phyloP scores from a whole-genome alignment of 177 flowering plant genomes.

The Vitis hybrid region DNA sequence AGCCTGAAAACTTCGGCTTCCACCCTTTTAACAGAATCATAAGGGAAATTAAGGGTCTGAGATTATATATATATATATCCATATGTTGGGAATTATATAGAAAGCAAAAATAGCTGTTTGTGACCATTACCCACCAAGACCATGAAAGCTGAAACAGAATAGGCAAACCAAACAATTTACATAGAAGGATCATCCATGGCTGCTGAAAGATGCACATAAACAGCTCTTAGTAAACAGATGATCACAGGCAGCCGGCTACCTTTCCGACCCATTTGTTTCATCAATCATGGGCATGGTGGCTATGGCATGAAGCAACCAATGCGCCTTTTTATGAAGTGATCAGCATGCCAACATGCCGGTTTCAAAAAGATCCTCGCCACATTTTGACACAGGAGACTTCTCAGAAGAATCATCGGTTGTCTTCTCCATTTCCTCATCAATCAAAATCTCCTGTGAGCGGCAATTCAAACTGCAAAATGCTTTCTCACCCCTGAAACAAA shows the following conservation, averaged over 20 bases:
- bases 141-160: conserved; percentile 27
- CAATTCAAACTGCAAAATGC: conserved; percentile 43
- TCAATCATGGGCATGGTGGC: conserved; percentile 25
- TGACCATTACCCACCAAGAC: conserved; percentile 25
- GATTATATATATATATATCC: background rate
- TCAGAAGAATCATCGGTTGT: conserved; percentile 1
- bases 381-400: conserved; percentile 13
- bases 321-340: conserved; percentile 10
- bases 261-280: conserved; percentile 16
- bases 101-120: conserved; percentile 15
- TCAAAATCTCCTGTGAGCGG: conserved; percentile 34
- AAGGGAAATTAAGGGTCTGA: conserved; percentile 13
- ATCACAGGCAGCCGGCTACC: conserved; percentile 32
- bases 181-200: conserved; percentile 59
- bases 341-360: conserved; percentile 18
- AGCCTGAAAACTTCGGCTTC: conserved; percentile 33
- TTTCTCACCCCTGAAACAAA: conserved; percentile 40
- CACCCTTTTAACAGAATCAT: conserved; percentile 26
- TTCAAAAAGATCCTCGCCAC: conserved; percentile 20
- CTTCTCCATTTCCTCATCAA: conserved; percentile 33
- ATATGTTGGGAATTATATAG: conserved; percentile 11
- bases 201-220: conserved; percentile 48
- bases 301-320: background rate
- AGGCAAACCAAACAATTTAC: conserved; percentile 40
- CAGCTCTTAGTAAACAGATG: conserved; percentile 58